Evolutionary conservation across 352 stramenopile species (phyloP).

Genomic region (Pythium scleroteichum): DNA sequence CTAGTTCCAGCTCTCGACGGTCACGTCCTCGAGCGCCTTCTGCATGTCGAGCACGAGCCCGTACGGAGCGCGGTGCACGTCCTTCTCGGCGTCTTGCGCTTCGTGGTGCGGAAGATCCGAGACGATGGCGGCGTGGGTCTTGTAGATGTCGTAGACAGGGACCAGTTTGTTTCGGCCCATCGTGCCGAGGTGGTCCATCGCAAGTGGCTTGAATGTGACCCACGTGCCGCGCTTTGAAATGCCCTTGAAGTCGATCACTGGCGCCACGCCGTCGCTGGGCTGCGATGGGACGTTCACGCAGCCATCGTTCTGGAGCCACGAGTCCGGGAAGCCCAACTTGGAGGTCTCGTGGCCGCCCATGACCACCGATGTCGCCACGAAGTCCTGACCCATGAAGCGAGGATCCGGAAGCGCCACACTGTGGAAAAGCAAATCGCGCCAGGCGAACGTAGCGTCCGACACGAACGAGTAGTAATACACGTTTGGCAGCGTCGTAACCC

Average conservation of each 20-base stretch:
- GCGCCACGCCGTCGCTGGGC: constrained; percentile 21
- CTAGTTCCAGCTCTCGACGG: too few species aligned
- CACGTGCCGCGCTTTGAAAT: constrained; percentile 26
- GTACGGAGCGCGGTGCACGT: too few species aligned
- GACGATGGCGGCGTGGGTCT: constrained; percentile 13
- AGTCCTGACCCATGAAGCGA: constrained; percentile 31
- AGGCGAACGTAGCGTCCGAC: constrained; percentile 33
- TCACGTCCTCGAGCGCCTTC: too few species aligned
- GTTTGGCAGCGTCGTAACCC: constrained; percentile 45
- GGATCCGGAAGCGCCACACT: constrained; percentile 45
- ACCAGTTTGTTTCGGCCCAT: constrained; percentile 10
- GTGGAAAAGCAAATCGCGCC: constrained; percentile 33
- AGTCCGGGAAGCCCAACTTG: constrained; percentile 30
- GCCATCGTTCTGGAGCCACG: constrained; percentile 40
- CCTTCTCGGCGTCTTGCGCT: background rate
- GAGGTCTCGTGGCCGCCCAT: constrained; percentile 36
- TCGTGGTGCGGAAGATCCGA: constrained; percentile 16
- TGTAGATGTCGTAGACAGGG: constrained; percentile 17
- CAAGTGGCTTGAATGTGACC: constrained; percentile 13
- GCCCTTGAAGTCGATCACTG: constrained; percentile 12
- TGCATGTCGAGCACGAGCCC: too few species aligned
- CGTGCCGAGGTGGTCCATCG: constrained; percentile 21
- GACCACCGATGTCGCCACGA: constrained; percentile 36
- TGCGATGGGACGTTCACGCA: constrained; percentile 29
- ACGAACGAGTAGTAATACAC: constrained; percentile 60